phyloP scores from a whole-genome alignment of 306 rosid species.

The Senna tora region DNA sequence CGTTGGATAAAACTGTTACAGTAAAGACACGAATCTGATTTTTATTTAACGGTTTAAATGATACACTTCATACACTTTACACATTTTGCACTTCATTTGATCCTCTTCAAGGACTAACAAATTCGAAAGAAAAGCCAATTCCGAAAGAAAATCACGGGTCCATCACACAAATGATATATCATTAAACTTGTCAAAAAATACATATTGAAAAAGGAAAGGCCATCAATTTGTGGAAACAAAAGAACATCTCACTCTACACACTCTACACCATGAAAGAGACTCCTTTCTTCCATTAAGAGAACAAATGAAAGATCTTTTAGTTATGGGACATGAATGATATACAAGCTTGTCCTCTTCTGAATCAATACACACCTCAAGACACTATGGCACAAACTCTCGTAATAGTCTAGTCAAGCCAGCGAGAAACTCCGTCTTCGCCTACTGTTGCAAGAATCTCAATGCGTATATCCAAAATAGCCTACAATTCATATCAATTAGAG shows the following conservation, averaged over 20 bases:
- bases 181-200: neutral
- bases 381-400: neutral
- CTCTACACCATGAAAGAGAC: neutral
- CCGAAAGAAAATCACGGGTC: no score
- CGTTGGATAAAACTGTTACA: no score
- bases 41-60: no score
- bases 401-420: conserved; percentile 64
- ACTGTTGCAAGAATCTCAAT: conserved; percentile 65
- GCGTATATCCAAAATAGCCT: conserved; percentile 76
- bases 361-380: conserved; percentile 40
- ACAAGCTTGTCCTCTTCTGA: conserved; percentile 33
- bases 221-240: conserved; percentile 4
- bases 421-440: conserved; percentile 69
- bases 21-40: no score
- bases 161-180: neutral
- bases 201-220: neutral
- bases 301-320: neutral
- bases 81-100: no score
- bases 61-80: no score
- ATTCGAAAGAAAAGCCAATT: neutral
- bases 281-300: neutral
- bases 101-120: no score
- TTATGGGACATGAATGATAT: neutral
- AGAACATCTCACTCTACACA: neutral
- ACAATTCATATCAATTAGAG: conserved; percentile 10